Evolutionary conservation across 2,329 filamentous ascomycete genomes (phyloP).

Genomic region (Tolypocladium tropicale): DNA sequence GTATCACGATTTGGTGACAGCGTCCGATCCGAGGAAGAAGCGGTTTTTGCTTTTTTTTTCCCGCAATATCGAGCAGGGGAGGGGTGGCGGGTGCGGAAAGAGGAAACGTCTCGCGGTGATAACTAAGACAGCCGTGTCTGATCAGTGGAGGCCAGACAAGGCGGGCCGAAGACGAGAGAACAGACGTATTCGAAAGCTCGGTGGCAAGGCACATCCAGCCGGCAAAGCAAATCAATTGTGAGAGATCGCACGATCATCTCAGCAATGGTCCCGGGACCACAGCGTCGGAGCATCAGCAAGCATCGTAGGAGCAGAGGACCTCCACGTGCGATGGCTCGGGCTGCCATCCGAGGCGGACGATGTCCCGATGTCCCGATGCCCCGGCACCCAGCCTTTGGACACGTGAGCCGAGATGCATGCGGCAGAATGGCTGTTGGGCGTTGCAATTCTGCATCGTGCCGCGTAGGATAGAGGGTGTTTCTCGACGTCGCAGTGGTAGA

Average conservation of each 20-base stretch:
- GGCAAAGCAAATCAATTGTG: background rate
- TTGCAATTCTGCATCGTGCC: background rate
- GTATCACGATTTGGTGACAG: background rate
- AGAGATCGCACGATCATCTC: background rate
- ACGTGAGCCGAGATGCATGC: background rate
- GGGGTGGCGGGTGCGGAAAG: background rate
- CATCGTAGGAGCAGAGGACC: background rate
- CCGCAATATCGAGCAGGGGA: background rate
- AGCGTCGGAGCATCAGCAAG: background rate
- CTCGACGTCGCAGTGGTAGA: background rate
- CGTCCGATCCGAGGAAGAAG: background rate
- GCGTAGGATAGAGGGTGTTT: background rate
- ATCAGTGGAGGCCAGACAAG: background rate
- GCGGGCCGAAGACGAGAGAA: background rate
- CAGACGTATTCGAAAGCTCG: background rate
- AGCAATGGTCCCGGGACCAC: background rate
- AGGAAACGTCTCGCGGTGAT: background rate
- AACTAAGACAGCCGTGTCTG: background rate
- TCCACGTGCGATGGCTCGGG: background rate
- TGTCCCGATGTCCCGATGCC: background rate
- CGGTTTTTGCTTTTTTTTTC: background rate
- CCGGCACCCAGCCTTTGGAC: no score
- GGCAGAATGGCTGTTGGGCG: background rate
- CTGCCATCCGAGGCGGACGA: background rate
- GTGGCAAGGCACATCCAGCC: background rate